Evolutionary conservation across 345 rosid species (phyloP).

Genomic region (Brassica napus): Da-Ae NC_063442.1:10894001-10894500

Average conservation of each 20-base stretch:
- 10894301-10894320: constrained; percentile 71
- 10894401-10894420: constrained; percentile 56
- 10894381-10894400: constrained; percentile 69
- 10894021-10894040: constrained; percentile 33
- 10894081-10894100: constrained; percentile 26
- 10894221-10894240: background rate
- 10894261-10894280: constrained; percentile 34
- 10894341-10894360: constrained; percentile 63
- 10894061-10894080: background rate
- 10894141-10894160: background rate
- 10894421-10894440: constrained; percentile 67
- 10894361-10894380: constrained; percentile 72
- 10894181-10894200: background rate
- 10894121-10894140: constrained; percentile 29
- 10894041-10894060: constrained; percentile 11
- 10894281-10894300: constrained; percentile 47
- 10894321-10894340: constrained; percentile 66
- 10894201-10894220: background rate
- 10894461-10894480: background rate
- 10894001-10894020: constrained; percentile 13
- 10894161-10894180: background rate
- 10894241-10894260: constrained; percentile 3
- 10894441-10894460: constrained; percentile 63
- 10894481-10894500: background rate
- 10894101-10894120: constrained; percentile 36